A percentile compares a stretch with the other conserved stretches of the same genome.
These are phyloP conservation scores for Aureobasidium vineae DNA, from an alignment of 2,329 filamentous ascomycete genomes.

Conservation along the genomic window DNA sequence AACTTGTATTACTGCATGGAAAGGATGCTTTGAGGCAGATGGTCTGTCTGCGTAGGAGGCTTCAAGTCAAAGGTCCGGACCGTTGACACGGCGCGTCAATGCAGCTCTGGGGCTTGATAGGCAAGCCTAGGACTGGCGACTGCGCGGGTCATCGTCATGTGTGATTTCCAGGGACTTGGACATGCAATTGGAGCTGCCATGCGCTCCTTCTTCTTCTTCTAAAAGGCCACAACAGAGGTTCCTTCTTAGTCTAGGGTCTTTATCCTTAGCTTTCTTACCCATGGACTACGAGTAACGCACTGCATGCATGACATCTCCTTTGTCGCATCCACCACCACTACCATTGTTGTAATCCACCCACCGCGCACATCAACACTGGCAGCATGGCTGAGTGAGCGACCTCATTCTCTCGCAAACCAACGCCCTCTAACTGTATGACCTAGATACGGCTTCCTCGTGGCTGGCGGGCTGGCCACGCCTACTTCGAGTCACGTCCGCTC, in stretches of 20 bases:
- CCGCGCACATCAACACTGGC: background rate
- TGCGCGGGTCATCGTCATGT: slow-evolving; percentile 12
- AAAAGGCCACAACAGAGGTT: background rate
- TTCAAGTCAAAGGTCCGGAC: slow-evolving; percentile 2
- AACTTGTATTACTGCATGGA: too few relatives aligned
- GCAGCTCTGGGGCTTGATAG: slow-evolving; percentile 9
- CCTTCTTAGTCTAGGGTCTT: too few relatives aligned
- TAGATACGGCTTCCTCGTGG: slow-evolving; percentile 22
- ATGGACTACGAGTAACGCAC: slow-evolving; percentile 1
- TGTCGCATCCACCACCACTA: slow-evolving; percentile 10
- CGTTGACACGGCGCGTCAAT: slow-evolving; percentile 1
- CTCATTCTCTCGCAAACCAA: too few relatives aligned
- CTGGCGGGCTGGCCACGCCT: slow-evolving; percentile 23
- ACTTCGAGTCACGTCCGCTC: slow-evolving; percentile 20
- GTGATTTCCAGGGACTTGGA: slow-evolving; percentile 14
- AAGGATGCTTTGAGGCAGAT: background rate
- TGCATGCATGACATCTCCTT: slow-evolving; percentile 20
- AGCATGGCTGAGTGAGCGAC: slow-evolving; percentile 18
- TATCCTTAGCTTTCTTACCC: slow-evolving; percentile 12
- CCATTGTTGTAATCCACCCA: slow-evolving; percentile 13
- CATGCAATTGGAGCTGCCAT: background rate
- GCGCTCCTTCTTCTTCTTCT: slow-evolving; percentile 7
- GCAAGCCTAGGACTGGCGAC: background rate
- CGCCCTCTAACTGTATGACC: background rate
- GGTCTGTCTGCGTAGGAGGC: background rate